Evolutionary conservation across 2,329 filamentous ascomycete genomes (phyloP).

Genomic region (Sporothrix pseudoabietina): DNA sequence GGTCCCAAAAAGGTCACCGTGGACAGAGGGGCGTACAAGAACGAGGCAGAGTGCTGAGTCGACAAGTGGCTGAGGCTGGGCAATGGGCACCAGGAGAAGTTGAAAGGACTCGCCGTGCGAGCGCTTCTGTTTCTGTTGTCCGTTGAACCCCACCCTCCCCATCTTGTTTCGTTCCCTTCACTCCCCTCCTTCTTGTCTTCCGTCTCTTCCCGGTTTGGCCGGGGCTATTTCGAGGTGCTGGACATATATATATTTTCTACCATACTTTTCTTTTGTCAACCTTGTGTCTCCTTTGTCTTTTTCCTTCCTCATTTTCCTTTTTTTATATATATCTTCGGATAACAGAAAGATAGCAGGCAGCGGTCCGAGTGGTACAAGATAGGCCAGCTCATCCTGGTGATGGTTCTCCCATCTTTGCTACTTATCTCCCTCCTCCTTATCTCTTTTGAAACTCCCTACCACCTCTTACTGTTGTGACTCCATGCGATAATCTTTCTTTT

Average conservation of each 20-base stretch:
- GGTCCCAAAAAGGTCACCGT: neutral
- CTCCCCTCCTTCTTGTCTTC: neutral
- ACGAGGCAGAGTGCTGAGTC: neutral
- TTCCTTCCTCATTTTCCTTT: constrained; percentile 1
- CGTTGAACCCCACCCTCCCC: neutral
- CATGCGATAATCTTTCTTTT: constrained; percentile 6
- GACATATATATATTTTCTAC: constrained; percentile 21
- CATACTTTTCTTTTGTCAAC: constrained; percentile 25
- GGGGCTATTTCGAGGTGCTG: constrained; percentile 32
- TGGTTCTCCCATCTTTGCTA: neutral
- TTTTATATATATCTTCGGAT: neutral
- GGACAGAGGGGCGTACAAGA: neutral
- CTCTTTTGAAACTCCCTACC: neutral
- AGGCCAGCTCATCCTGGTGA: constrained; percentile 18
- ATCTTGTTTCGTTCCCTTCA: neutral
- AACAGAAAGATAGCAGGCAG: neutral
- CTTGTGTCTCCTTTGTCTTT: constrained; percentile 29
- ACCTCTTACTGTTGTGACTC: constrained; percentile 18
- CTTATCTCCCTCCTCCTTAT: neutral
- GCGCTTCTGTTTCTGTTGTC: neutral
- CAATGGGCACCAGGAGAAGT: neutral
- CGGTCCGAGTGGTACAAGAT: neutral
- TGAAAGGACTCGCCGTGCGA: constrained; percentile 30
- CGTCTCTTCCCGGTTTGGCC: neutral
- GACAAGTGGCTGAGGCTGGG: neutral